Base-by-base conservation (phyloP, 768 basidiomycete genomes). In the Suillus decipiens region DNA sequence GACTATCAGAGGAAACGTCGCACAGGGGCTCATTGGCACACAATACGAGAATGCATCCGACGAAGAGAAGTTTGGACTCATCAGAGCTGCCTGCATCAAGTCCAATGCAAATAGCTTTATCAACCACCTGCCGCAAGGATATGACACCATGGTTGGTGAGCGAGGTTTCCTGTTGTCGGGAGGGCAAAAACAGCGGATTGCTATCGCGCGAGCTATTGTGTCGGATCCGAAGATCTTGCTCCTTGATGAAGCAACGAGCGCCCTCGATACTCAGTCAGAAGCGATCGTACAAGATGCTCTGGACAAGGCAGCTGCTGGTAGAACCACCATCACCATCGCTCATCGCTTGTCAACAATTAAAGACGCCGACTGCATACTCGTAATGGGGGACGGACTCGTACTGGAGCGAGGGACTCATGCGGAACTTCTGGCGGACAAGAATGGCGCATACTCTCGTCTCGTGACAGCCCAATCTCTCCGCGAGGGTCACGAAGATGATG, bases 101-200 rank as follows among this genome's bases (percentile, higher is more conserved):
- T 80, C 83, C 24, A 84, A 84, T 64, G 83, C 83, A 17, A 80
- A 84, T 68, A 77, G 76, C 14, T 84, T 84, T 69, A 81, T 84
- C 67, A 64, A 67, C 41, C 77, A 78, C 56, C 73, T 84, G 19
- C 83, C 83, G 2, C 69, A 78, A 22, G 82, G 82, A 2, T 84
- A 84, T 65, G 80, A 81, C 31, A 84, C 83, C 10, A 65, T 80
- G 60, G 82, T 84, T 51, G 83, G 82, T 24, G 82, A 84, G 67
- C 74, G 81, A 19, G 83, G 82, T 1, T 80, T 81, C 72, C 67
- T 82, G 36, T 71, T 84, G 0, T 79, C 77, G 22, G 83, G 83
- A n/a, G 83, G 83, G 8, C 83, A 84, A 72, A 83, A 83, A 70
- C 75, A 84, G 68, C 80, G 83, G 54, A 77, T 84, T 22, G 83